These are phyloP conservation scores for Sporothrix euskadiensis DNA, from an alignment of 2,329 filamentous ascomycete species.

Conservation along the genomic window DNA sequence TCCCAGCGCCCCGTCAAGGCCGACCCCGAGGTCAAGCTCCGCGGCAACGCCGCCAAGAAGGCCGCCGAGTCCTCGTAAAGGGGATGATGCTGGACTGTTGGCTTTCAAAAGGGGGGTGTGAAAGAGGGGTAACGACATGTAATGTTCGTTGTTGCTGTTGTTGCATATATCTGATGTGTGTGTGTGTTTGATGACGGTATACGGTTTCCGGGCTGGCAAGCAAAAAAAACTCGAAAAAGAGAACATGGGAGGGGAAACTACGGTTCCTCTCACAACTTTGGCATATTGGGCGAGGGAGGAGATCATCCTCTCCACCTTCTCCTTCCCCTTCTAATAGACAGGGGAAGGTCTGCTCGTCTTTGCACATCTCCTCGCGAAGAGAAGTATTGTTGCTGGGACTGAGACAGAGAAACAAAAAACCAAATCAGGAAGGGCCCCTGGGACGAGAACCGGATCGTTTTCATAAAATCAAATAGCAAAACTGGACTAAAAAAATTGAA, in stretches of 20 bases:
- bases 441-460: conserved; percentile 20
- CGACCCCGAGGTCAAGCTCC: conserved; percentile 68
- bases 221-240: neutral
- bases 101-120: neutral
- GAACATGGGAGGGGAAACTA: neutral
- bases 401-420: neutral
- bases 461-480: conserved; percentile 25
- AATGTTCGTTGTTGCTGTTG: conserved; percentile 9
- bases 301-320: neutral
- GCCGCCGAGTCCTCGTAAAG: conserved; percentile 55
- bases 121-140: neutral
- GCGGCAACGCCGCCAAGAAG: conserved; percentile 78
- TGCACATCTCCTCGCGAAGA: conserved; percentile 6
- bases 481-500: conserved; percentile 28
- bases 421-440: neutral
- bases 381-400: neutral
- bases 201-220: conserved; percentile 24
- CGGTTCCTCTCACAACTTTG: conserved; percentile 1
- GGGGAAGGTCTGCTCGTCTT: neutral
- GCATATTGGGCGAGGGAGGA: neutral
- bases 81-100: conserved; percentile 7
- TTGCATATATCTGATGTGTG: conserved; percentile 12
- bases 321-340: neutral
- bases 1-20: conserved; percentile 80
- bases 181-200: conserved; percentile 22